Conservation (phyloP, 2,329 filamentous ascomycete species). For the Scedosporium boydii region DNA sequence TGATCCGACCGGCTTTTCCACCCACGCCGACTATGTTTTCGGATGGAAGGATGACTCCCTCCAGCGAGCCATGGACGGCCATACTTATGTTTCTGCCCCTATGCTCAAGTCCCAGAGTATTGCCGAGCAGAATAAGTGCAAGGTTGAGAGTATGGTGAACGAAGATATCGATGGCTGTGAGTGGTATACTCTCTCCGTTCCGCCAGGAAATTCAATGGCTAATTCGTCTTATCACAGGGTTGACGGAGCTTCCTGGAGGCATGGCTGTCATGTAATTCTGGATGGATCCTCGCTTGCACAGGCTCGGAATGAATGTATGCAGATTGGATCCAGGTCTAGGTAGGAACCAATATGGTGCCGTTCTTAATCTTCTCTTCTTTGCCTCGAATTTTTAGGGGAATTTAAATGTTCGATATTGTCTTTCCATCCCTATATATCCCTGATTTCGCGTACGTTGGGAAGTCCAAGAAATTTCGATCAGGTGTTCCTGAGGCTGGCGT, state of each 20-base stretch:
- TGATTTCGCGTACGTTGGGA: too few species aligned
- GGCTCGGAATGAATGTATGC: too few species aligned
- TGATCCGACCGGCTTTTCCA: constrained; percentile 15
- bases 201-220: neutral
- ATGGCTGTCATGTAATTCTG: neutral
- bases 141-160: constrained; percentile 29
- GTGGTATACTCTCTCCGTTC: neutral
- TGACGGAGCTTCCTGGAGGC: constrained; percentile 1
- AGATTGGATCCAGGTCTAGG: too few species aligned
- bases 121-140: constrained; percentile 7
- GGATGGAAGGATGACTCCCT: constrained; percentile 23
- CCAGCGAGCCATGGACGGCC: constrained; percentile 18
- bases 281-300: too few species aligned
- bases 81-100: constrained; percentile 24
- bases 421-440: too few species aligned
- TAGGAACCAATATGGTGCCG: too few species aligned
- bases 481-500: too few species aligned
- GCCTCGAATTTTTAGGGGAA: too few species aligned
- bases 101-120: constrained; percentile 6
- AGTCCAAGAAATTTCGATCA: too few species aligned
- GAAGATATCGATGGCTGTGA: constrained; percentile 38
- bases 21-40: constrained; percentile 23
- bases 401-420: too few species aligned
- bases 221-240: neutral
- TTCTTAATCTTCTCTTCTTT: too few species aligned